A percentile compares a stretch with the other conserved stretches of the same genome.
phyloP scores from a whole-genome alignment of 495 filamentous ascomycete genomes.

The Tuber borchii region DNA sequence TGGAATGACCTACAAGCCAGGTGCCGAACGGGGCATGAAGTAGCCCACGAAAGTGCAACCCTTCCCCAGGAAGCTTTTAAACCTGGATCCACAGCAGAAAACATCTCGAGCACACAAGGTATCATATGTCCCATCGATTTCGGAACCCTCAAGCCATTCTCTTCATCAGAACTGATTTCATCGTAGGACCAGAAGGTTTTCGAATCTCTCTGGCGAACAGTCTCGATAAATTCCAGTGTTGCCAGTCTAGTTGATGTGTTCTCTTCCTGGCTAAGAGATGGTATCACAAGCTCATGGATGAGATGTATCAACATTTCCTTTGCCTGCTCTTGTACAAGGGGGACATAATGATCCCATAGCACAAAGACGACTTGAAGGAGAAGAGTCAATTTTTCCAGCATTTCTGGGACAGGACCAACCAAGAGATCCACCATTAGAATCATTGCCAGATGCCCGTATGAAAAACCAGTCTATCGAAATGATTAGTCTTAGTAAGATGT shows the following conservation, averaged over 20 bases:
- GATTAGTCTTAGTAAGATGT: slow-evolving; percentile 28
- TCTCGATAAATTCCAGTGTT: slow-evolving; percentile 86
- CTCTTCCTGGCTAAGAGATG: slow-evolving; percentile 69
- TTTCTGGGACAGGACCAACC: slow-evolving; percentile 78
- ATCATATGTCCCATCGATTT: slow-evolving; percentile 77
- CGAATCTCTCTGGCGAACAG: slow-evolving; percentile 74
- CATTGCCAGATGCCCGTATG: slow-evolving; percentile 83
- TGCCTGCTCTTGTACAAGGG: slow-evolving; percentile 93
- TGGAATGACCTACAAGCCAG: slow-evolving; percentile 95
- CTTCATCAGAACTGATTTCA: slow-evolving; percentile 70
- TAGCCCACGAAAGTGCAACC: slow-evolving; percentile 86
- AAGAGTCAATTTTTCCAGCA: slow-evolving; percentile 68
- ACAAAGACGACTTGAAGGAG: slow-evolving; percentile 86
- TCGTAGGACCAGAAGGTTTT: slow-evolving; percentile 90
- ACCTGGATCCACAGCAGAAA: slow-evolving; percentile 75
- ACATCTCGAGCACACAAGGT: slow-evolving; percentile 71
- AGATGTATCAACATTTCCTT: slow-evolving; percentile 97
- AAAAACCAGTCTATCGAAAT: slow-evolving; percentile 59
- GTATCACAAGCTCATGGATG: slow-evolving; percentile 92
- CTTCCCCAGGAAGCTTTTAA: slow-evolving; percentile 86
- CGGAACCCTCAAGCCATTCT: slow-evolving; percentile 72
- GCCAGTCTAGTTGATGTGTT: slow-evolving; percentile 59
- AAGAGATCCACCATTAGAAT: slow-evolving; percentile 94
- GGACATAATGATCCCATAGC: slow-evolving; percentile 91
- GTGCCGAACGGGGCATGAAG: slow-evolving; percentile 91